Conservation (phyloP, 2,329 filamentous ascomycete genomes). For the Lecanoromycetidae sp. region DNA sequence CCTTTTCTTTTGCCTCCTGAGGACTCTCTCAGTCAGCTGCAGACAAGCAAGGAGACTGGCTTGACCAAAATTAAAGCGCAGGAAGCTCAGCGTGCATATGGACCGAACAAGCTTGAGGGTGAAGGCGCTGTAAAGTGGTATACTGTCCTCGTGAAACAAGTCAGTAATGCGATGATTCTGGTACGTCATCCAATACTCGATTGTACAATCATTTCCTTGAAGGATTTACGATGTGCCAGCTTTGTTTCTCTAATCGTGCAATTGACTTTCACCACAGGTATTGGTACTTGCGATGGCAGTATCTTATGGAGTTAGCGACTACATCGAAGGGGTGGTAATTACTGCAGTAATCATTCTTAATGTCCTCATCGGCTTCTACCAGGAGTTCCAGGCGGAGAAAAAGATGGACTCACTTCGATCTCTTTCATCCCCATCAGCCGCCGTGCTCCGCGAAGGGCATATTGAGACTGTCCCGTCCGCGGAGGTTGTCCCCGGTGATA, state of each 20-base stretch:
- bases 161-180: slow-evolving; percentile 45
- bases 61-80: slow-evolving; percentile 33
- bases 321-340: slow-evolving; percentile 47
- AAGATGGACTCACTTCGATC: slow-evolving; percentile 46
- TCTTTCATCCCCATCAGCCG: slow-evolving; percentile 44
- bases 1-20: slow-evolving; percentile 27
- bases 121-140: slow-evolving; percentile 35
- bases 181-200: slow-evolving; percentile 22
- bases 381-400: slow-evolving; percentile 49
- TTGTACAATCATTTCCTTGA: too few species aligned
- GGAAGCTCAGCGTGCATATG: slow-evolving; percentile 36
- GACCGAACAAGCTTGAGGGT: slow-evolving; percentile 38
- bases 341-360: slow-evolving; percentile 47
- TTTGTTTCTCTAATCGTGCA: background rate
- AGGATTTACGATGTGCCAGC: background rate
- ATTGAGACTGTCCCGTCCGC: slow-evolving; percentile 40
- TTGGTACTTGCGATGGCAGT: slow-evolving; percentile 27
- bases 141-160: slow-evolving; percentile 40
- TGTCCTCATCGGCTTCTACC: slow-evolving; percentile 46
- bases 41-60: slow-evolving; percentile 38
- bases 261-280: slow-evolving; percentile 1
- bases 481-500: slow-evolving; percentile 49
- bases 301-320: slow-evolving; percentile 41
- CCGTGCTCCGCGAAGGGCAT: slow-evolving; percentile 44
- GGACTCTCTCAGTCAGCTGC: slow-evolving; percentile 32